Evolutionary conservation across 2,329 filamentous ascomycete species (phyloP), one percentile per base, ranked within the genome.

Genomic region (Blastomyces parvus): DNA sequence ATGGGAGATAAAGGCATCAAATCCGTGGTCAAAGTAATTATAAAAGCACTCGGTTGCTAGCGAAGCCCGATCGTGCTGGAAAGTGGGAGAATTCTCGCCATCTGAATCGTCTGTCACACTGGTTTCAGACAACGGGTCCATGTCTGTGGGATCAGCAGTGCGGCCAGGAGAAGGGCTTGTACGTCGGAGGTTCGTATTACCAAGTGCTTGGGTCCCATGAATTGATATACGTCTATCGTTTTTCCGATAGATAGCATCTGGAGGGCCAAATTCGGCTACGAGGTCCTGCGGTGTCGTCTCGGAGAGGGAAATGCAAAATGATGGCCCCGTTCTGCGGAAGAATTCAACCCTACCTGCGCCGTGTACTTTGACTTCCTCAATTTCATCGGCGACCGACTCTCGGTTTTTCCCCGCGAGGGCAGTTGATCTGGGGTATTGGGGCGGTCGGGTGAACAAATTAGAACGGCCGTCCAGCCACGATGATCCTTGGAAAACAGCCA

Each of bases 21-120:
- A 95, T 1, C 94, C 94, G 66, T 96, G 87, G 67, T 93, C 88
- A 73, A 97, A 99, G 74, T 99, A 99, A 74, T 97, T 97, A 77
- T 94, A 97, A 74, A 97, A 99, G 67, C 88, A 91, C 69, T 84
- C 81, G 8, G 77, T 72, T 2, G 76, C 72, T n/a, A 77, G 66
- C 7, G 72, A 73, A 6, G 74, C 73, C 46, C 80, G 77, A 72
- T 95, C 90, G 3, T 86, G 83, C 1, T 86, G 84, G 3, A 76
- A 86, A 68, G 73, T 81, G 78, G 67, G 80, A 38, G 76, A 74
- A 60, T 73, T 67, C 38, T 89, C 88, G 27, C 82, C 80, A 63
- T 86, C 84, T 1, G 86, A 85, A 63, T 86, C 85, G 70, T 91
- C 88, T 0, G 86, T 88, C 36, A 83, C 83, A 0, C 87, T 88